Base-by-base conservation (phyloP, 2,329 filamentous ascomycete genomes). In the Epicoccum nigrum region DNA sequence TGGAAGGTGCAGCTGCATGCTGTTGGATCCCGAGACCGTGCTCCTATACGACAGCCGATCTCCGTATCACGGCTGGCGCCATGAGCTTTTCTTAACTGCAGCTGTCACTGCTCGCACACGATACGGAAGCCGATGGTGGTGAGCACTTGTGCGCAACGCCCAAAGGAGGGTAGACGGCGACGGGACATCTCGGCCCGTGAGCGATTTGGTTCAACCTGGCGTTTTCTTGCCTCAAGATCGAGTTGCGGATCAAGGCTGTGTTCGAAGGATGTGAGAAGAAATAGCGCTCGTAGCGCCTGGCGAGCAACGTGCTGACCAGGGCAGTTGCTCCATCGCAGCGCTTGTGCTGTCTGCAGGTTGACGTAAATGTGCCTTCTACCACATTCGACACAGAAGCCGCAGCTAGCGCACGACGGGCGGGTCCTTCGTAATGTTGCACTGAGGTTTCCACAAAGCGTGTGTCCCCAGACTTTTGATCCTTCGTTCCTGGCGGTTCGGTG, bases 1-100 rank as follows among this genome's bases (percentile, higher is more conserved):
- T 54, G 58, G 48, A 48, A 27, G 43, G 44, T 52, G 54, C 54
- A 59, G 55, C 43, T 54, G 55, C 55, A 58, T 45, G 37, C 21
- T 50, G 33, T 56, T 62, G 59, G 55, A 48, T 54, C 58, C 59
- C 63, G 61, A 60, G 45, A 46, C 56, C 54, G 42, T 53, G 49
- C 54, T 49, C 40, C 40, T 62, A 62, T 54, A 53, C 54, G 55
- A 62, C 45, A 50, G 56, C 53, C 38, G 62, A 54, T 55, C 48
- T 62, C 65, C 62, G 55, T 45, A 60, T 47, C 38, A 42, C 50
- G 55, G 55, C 49, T 55, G 60, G 56, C 60, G 58, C 58, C 58
- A 51, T 48, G 54, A 56, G 56, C 58, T 52, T 56, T 55, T 43
- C 44, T 53, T 45, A 52, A 48, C 46, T 54, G 33, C 39, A 53